These are phyloP conservation scores for Astragalus glycyphyllos DNA, from an alignment of 306 rosid species.

Conservation along the genomic window DNA sequence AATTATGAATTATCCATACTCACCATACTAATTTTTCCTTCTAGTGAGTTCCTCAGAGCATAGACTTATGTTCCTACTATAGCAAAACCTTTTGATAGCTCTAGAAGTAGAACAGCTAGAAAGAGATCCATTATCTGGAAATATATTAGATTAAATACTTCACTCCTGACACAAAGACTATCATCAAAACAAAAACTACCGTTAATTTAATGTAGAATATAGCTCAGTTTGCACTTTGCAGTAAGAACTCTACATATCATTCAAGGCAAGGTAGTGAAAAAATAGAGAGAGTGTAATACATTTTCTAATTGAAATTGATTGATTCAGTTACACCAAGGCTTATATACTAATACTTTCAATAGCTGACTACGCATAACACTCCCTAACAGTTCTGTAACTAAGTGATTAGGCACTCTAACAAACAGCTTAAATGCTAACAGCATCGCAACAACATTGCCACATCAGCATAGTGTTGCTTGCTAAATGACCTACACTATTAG, in stretches of 20 bases:
- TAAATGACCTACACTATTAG: no score
- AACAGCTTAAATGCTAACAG: no score
- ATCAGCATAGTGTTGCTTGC: no score
- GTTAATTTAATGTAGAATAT: not conserved
- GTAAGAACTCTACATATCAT: not conserved
- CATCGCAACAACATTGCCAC: no score
- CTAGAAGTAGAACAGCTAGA: not conserved
- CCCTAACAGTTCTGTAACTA: no score
- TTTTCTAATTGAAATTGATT: no score
- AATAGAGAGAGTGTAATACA: no score
- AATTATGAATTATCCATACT: not conserved
- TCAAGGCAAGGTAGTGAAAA: not conserved
- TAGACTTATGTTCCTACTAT: not conserved
- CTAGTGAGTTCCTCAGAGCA: not conserved
- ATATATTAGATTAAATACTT: not conserved
- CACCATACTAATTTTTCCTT: slow-evolving; percentile 4
- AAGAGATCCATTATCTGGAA: slow-evolving; percentile 4
- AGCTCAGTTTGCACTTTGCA: slow-evolving; percentile 4
- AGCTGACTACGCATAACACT: no score
- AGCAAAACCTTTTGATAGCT: not conserved
- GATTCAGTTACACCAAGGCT: no score
- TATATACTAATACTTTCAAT: no score
- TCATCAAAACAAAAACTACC: not conserved
- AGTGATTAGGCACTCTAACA: no score
- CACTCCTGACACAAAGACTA: not conserved